Evolutionary conservation across 805 yeast species (phyloP).

Genomic region (Zygosaccharomyces bisporus): DNA sequence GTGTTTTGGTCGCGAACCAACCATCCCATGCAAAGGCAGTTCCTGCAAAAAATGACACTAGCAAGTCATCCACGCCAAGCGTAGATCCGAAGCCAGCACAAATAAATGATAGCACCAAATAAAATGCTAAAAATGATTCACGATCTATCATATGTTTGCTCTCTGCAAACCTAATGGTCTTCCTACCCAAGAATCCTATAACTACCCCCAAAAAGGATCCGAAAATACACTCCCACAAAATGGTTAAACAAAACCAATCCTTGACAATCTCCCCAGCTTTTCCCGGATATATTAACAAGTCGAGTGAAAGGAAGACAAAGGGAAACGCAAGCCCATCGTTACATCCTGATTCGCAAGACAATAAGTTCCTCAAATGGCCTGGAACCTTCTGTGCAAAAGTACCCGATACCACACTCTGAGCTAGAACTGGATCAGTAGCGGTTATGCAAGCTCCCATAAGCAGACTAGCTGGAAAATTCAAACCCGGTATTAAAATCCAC

Average conservation of each 20-base stretch:
- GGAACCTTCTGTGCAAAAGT: conserved; percentile 88
- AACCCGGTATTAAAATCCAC: conserved; percentile 71
- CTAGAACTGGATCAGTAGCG: conserved; percentile 92
- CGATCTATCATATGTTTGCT: conserved; percentile 67
- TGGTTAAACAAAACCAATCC: conserved; percentile 74
- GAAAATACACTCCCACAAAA: conserved; percentile 75
- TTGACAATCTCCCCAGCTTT: conserved; percentile 64
- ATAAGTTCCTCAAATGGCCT: conserved; percentile 77
- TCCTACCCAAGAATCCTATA: conserved; percentile 69
- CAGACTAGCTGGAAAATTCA: conserved; percentile 67
- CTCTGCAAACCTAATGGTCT: conserved; percentile 72
- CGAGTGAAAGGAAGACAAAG: conserved; percentile 67
- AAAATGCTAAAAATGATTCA: conserved; percentile 83
- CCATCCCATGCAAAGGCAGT: conserved; percentile 95
- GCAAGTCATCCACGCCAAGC: conserved; percentile 82
- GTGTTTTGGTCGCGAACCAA: conserved; percentile 76
- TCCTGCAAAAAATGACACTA: conserved; percentile 90
- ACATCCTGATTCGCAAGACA: conserved; percentile 83
- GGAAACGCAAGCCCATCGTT: conserved; percentile 98
- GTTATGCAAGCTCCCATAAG: conserved; percentile 84
- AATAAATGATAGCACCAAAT: conserved; percentile 72
- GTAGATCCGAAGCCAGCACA: conserved; percentile 89
- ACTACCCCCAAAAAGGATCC: conserved; percentile 72
- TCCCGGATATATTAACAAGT: conserved; percentile 61
- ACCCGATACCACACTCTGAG: conserved; percentile 91